A percentile compares a stretch with the other conserved stretches of the same genome.
phyloP scores from a whole-genome alignment of 352 stramenopile genomes.

The Phytophthora sansomeana region DNA sequence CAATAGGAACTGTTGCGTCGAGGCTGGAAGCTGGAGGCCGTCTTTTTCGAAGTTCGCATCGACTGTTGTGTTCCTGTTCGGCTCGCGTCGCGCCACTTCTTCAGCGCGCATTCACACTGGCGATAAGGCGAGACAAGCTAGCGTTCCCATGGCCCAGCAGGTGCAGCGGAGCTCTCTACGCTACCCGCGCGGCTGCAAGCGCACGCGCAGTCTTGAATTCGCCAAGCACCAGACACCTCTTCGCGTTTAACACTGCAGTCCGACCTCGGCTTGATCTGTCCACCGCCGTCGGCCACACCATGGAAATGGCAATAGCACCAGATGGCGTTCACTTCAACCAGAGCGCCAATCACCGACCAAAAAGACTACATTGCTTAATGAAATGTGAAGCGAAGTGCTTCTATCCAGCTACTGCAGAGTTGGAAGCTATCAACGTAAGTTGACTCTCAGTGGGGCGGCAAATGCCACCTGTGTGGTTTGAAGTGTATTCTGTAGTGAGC shows the following conservation, averaged over 20 bases:
- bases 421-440: no score
- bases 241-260: conserved; percentile 12
- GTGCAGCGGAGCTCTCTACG: conserved; percentile 5
- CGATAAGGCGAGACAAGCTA: conserved; percentile 25
- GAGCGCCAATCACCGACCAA: conserved; percentile 1
- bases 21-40: not conserved
- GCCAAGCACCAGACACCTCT: conserved; percentile 13
- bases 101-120: conserved; percentile 28
- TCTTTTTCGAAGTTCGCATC: conserved; percentile 3
- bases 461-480: no score
- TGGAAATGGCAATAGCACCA: conserved; percentile 3
- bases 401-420: no score
- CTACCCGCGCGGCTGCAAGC: conserved; percentile 12
- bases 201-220: conserved; percentile 27
- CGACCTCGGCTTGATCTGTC: conserved; percentile 1
- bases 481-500: no score
- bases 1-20: not conserved
- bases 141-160: conserved; percentile 6
- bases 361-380: no score
- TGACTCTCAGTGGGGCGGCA: no score
- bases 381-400: no score
- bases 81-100: conserved; percentile 4
- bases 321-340: conserved; percentile 28
- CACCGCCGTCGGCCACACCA: not conserved
- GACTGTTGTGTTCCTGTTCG: conserved; percentile 33